phyloP scores from a whole-genome alignment of 2,329 filamentous ascomycete species.

The Colletotrichum trifolii region DNA sequence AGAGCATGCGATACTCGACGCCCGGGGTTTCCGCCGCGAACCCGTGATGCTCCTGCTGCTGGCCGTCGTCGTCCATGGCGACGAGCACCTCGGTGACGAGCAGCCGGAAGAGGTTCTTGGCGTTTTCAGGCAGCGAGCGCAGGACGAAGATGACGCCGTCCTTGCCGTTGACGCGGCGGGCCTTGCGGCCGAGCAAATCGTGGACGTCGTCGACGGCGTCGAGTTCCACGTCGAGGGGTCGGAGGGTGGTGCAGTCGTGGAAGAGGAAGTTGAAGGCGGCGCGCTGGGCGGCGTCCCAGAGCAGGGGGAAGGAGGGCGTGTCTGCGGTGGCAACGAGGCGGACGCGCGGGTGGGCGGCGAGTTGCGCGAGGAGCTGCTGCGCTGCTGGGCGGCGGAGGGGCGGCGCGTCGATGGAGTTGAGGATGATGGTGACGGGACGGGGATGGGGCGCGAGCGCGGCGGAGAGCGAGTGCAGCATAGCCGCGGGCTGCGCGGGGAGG shows the following conservation, averaged over 20 bases:
- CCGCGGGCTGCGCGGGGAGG: conserved; percentile 70
- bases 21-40: conserved; percentile 67
- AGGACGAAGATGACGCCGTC: conserved; percentile 94
- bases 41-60: conserved; percentile 48
- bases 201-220: conserved; percentile 93
- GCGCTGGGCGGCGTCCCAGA: conserved; percentile 91
- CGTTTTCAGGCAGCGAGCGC: conserved; percentile 90
- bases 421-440: conserved; percentile 70
- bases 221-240: conserved; percentile 75
- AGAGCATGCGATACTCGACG: conserved; percentile 90
- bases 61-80: conserved; percentile 72
- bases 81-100: conserved; percentile 87
- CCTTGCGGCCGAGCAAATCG: conserved; percentile 83
- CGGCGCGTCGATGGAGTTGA: conserved; percentile 88
- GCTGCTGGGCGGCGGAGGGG: conserved; percentile 77
- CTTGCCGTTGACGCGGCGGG: conserved; percentile 83
- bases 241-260: conserved; percentile 94
- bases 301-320: conserved; percentile 84
- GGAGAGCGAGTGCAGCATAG: conserved; percentile 76
- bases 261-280: conserved; percentile 88
- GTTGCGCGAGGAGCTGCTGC: conserved; percentile 79
- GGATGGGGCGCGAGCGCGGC: conserved; percentile 65
- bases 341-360: conserved; percentile 79
- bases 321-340: conserved; percentile 84
- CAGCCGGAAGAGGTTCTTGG: conserved; percentile 85